Conservation (phyloP, 305 asterid genomes). For the Fraxinus dipetala region DNA sequence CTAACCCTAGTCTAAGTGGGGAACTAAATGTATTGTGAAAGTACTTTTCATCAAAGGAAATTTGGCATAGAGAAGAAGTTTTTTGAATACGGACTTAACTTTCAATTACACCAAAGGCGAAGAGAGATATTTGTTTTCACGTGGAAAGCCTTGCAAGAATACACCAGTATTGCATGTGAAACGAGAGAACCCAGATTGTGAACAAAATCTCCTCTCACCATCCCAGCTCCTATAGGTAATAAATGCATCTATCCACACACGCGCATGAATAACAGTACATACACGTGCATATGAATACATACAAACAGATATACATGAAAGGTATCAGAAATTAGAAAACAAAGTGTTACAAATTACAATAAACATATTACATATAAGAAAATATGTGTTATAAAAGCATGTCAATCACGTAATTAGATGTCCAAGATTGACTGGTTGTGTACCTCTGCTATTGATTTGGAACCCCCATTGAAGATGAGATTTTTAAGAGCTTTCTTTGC, state of each 20-base stretch:
- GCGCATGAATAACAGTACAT: not conserved
- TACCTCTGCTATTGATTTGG: constrained; percentile 53
- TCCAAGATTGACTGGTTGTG: constrained; percentile 6
- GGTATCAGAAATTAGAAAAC: not conserved
- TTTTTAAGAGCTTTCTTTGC: constrained; percentile 62
- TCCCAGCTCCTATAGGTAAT: not conserved
- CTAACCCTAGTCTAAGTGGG: not conserved
- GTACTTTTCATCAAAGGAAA: not conserved
- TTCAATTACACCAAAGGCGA: not conserved
- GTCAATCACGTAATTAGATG: not conserved
- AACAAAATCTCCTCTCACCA: not conserved
- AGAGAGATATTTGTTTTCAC: not conserved
- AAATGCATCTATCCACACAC: constrained; percentile 3
- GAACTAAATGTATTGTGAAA: not conserved
- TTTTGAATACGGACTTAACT: not conserved
- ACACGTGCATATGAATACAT: not conserved
- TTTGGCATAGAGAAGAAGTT: not conserved
- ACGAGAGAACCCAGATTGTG: not conserved
- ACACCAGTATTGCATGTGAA: not conserved
- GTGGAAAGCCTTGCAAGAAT: not conserved
- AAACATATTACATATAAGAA: not conserved
- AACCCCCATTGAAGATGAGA: constrained; percentile 48
- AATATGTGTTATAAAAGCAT: not conserved
- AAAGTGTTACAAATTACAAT: not conserved
- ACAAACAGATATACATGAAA: not conserved